These are phyloP conservation scores for Phytopythium chamaehyphon DNA, from an alignment of 352 stramenopile species.

Conservation along the genomic window DNA sequence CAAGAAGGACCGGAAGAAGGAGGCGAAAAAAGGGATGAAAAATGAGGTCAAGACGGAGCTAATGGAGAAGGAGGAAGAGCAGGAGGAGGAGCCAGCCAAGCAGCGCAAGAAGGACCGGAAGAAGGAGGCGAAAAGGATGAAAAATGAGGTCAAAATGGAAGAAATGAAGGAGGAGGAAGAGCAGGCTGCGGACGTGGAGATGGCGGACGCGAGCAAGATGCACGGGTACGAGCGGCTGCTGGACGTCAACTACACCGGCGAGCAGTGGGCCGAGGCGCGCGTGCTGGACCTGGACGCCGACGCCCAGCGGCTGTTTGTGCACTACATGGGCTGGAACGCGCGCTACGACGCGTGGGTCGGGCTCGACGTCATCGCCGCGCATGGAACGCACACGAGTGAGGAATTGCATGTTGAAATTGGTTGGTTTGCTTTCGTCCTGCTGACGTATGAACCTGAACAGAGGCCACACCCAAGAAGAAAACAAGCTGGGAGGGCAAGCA, in stretches of 20 bases:
- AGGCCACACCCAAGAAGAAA: constrained; percentile 17
- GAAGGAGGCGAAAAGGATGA: neutral
- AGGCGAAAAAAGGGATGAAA: too few species aligned
- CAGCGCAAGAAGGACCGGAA: neutral
- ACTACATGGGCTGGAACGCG: constrained; percentile 79
- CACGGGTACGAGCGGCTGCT: constrained; percentile 46
- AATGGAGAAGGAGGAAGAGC: too few species aligned
- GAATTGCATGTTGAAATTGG: neutral
- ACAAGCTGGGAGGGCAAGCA: constrained; percentile 51
- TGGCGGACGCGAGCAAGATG: constrained; percentile 2
- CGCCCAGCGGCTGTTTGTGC: constrained; percentile 40
- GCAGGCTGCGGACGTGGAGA: neutral
- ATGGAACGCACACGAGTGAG: constrained; percentile 44
- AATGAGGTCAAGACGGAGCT: too few species aligned
- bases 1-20: too few species aligned
- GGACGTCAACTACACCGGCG: constrained; percentile 47
- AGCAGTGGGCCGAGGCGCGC: constrained; percentile 61
- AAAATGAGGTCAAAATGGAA: neutral
- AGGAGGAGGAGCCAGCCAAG: too few species aligned
- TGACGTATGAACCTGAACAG: too few species aligned
- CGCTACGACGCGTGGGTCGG: constrained; percentile 64
- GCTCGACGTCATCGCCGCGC: constrained; percentile 35
- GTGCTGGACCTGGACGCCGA: constrained; percentile 41
- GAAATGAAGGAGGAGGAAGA: constrained; percentile 1
- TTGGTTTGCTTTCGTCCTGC: too few species aligned